These are phyloP conservation scores for Geotrichum citri-aurantii DNA, from an alignment of 1,139 yeast genomes.

Conservation along the genomic window DNA sequence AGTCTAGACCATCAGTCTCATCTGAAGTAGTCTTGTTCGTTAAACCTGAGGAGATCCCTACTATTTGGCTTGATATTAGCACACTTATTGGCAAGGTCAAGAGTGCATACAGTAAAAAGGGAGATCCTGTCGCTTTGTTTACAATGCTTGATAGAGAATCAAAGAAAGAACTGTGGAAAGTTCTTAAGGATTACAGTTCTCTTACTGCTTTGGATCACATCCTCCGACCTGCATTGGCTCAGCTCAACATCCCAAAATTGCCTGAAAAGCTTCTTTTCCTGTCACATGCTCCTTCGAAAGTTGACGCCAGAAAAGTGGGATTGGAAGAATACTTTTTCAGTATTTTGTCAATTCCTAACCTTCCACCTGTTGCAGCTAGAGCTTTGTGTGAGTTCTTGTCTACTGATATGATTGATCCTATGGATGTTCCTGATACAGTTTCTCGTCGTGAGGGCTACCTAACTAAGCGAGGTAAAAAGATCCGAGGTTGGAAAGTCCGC, in stretches of 20 bases:
- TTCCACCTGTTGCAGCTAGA: slow-evolving; percentile 52
- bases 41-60: slow-evolving; percentile 60
- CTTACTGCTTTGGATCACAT: slow-evolving; percentile 53
- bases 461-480: slow-evolving; percentile 55
- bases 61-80: slow-evolving; percentile 57
- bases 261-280: slow-evolving; percentile 56
- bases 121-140: slow-evolving; percentile 57
- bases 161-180: slow-evolving; percentile 65
- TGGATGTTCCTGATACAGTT: slow-evolving; percentile 54
- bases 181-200: slow-evolving; percentile 55
- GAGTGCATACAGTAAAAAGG: slow-evolving; percentile 35
- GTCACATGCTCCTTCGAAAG: slow-evolving; percentile 57
- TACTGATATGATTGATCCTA: slow-evolving; percentile 60
- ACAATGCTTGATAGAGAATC: slow-evolving; percentile 55
- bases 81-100: slow-evolving; percentile 41
- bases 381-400: slow-evolving; percentile 63
- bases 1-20: background rate
- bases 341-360: slow-evolving; percentile 38
- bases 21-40: slow-evolving; percentile 41
- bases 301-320: slow-evolving; percentile 53
- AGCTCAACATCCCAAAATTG: slow-evolving; percentile 50
- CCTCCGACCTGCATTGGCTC: slow-evolving; percentile 44
- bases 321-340: slow-evolving; percentile 55
- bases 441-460: slow-evolving; percentile 64
- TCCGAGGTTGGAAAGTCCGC: slow-evolving; percentile 66